Base-by-base conservation (phyloP, 108 stramenopile species). In the Phaeodactylum tricornutum region DNA sequence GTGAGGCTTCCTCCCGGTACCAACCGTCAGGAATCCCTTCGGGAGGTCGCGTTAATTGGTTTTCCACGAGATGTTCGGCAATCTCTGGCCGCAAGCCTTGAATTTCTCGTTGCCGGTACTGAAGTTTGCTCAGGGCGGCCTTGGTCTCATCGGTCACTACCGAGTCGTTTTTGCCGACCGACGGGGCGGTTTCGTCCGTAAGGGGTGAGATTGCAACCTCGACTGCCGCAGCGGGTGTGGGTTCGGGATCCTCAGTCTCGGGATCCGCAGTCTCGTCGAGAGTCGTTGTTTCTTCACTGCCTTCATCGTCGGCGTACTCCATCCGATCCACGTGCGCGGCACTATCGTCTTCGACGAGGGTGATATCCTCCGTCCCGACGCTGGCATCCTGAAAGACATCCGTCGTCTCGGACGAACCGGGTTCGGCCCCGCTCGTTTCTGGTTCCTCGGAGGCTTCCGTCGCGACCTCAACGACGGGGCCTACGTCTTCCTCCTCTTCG, bases 1-100 rank as follows among this genome's bases (percentile, higher is more conserved):
- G 50, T 20, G 3, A n/a, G 12, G 27, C 36, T 26, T n/a, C 14
- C 17, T 24, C 12, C 19, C 27, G 29, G 22, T 52, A 66, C 71
- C 72, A 74, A 37, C 56, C 54, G 0, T 2, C 1, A 0, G 67
- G 72, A 45, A 74, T 58, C 4, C 72, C 72, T 40, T 74, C 72
- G 0, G 27, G 16, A 0, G 72, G 72, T 32, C 55, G 29, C 23
- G 20, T 47, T 21, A 67, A 26, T 46, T 56, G 41, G 9, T 67
- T 63, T 0, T 56, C 22, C 26, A 57, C 39, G 0, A 67, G 35
- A 22, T 55, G 37, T 0, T 25, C 19, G 0, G 72, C 72, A 32
- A 67, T 55, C 17, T 59, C 62, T 28, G 72, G 72, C 25, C 55
- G 53, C 47, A 74, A 55, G 16, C 4, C 16, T 21, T 47, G 38